These are phyloP conservation scores for Hypoxylon trugodes DNA, from an alignment of 495 filamentous ascomycete genomes.

Conservation along the genomic window DNA sequence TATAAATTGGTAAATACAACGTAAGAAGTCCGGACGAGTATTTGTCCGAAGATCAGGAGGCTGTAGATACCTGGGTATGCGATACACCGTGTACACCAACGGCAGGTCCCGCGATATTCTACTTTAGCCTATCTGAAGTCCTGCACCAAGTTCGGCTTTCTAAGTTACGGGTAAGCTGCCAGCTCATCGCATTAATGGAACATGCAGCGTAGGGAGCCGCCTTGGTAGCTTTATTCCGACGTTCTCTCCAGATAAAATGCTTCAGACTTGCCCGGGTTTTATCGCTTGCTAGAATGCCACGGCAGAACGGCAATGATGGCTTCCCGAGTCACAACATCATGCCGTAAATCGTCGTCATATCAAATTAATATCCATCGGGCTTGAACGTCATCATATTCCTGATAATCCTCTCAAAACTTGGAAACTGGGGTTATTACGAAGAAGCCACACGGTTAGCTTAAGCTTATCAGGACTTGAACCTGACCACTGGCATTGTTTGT, in stretches of 20 bases:
- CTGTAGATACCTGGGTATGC: neutral
- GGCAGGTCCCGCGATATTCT: conserved; percentile 31
- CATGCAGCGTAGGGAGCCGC: conserved; percentile 23
- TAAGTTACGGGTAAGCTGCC: conserved; percentile 33
- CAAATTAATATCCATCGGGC: neutral
- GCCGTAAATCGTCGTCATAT: conserved; percentile 5
- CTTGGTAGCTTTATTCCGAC: conserved; percentile 29
- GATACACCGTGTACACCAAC: conserved; percentile 12
- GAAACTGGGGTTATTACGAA: neutral
- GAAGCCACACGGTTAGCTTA: conserved; percentile 1
- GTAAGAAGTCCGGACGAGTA: conserved; percentile 6
- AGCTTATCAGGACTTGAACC: conserved; percentile 1
- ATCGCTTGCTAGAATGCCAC: conserved; percentile 13
- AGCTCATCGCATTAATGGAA: conserved; percentile 25
- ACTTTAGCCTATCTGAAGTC: conserved; percentile 35
- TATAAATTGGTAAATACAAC: neutral
- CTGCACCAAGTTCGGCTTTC: conserved; percentile 23
- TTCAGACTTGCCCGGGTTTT: neutral
- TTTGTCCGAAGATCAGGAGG: conserved; percentile 7
- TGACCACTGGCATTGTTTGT: no score
- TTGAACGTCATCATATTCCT: neutral
- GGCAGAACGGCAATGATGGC: conserved; percentile 7
- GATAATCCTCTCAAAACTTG: neutral
- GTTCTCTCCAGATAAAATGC: conserved; percentile 15
- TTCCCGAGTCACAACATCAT: conserved; percentile 4